Percentiles rank a stretch among this genome's conserved stretches.
Conservation (phyloP, 352 stramenopile genomes). For the Phytophthora tubulina region DNA sequence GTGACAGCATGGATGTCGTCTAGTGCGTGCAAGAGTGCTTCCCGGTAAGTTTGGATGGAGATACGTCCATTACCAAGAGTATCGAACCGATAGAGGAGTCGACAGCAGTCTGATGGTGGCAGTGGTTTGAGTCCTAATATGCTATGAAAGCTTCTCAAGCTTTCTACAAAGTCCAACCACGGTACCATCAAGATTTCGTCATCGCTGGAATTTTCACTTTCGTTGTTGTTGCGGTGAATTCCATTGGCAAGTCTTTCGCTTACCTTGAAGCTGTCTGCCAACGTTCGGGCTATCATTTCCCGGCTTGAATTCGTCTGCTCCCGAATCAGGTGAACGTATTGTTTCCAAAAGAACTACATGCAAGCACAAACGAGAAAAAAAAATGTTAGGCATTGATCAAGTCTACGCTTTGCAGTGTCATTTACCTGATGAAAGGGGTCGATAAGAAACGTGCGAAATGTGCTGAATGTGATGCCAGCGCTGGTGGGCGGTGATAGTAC, state of each 20-base stretch:
- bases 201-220: not conserved
- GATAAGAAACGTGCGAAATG: constrained; percentile 49
- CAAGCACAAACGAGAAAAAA: constrained; percentile 2
- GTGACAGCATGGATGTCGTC: constrained; percentile 17
- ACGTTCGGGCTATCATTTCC: constrained; percentile 18
- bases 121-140: constrained; percentile 15
- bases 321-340: constrained; percentile 35
- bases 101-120: constrained; percentile 38
- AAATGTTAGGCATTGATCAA: not conserved
- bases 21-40: constrained; percentile 21
- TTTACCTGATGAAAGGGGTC: constrained; percentile 57
- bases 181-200: not conserved
- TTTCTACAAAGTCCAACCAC: constrained; percentile 40
- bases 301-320: constrained; percentile 13
- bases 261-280: constrained; percentile 19
- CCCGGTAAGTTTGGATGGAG: constrained; percentile 24
- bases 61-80: constrained; percentile 37
- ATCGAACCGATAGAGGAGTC: constrained; percentile 60
- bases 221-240: constrained; percentile 7
- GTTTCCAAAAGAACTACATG: constrained; percentile 44
- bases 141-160: constrained; percentile 37
- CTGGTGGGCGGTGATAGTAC: constrained; percentile 18
- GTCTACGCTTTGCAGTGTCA: not conserved
- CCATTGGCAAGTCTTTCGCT: not conserved
- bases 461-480: constrained; percentile 32